phyloP scores from a whole-genome alignment of 768 basidiomycete genomes.

The Tricholoma terreum region DNA sequence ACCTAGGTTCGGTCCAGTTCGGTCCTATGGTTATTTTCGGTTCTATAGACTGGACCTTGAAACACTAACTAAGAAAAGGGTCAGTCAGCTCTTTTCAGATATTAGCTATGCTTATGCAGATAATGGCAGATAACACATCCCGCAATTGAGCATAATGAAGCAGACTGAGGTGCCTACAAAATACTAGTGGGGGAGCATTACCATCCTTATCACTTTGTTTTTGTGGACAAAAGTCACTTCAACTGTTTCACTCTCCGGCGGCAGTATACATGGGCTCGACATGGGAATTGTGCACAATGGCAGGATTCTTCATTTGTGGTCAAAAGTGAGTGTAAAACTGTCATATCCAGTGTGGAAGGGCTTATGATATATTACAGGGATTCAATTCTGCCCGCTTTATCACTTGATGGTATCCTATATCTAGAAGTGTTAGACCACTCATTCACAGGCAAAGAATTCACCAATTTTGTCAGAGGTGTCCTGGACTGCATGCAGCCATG shows the following conservation, averaged over 20 bases:
- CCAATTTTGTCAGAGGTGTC: constrained; percentile 15
- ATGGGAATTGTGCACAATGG: constrained; percentile 18
- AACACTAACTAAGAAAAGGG: no score
- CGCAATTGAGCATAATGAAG: no score
- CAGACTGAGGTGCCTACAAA: no score
- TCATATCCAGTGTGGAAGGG: constrained; percentile 8
- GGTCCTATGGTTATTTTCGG: no score
- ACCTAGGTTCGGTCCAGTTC: no score
- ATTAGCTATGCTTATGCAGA: no score
- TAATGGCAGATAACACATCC: no score
- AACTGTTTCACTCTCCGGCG: constrained; percentile 21
- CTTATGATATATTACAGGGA: constrained; percentile 21
- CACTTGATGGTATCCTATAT: constrained; percentile 24
- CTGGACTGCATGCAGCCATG: constrained; percentile 25
- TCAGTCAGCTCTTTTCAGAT: no score
- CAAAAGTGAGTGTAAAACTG: constrained; percentile 15
- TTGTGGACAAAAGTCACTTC: constrained; percentile 27
- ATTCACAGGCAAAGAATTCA: constrained; percentile 18
- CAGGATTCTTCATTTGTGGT: constrained; percentile 14
- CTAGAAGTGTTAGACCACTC: constrained; percentile 23
- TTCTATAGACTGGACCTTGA: no score
- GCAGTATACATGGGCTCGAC: constrained; percentile 20
- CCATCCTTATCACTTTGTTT: constrained; percentile 19
- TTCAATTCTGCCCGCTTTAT: constrained; percentile 26
- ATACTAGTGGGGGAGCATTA: constrained; percentile 8